Percentiles rank a stretch among this genome's conserved stretches.
Conservation (phyloP, 371 early-diverging fungal species). For the Dinochytrium kinnereticum region DNA sequence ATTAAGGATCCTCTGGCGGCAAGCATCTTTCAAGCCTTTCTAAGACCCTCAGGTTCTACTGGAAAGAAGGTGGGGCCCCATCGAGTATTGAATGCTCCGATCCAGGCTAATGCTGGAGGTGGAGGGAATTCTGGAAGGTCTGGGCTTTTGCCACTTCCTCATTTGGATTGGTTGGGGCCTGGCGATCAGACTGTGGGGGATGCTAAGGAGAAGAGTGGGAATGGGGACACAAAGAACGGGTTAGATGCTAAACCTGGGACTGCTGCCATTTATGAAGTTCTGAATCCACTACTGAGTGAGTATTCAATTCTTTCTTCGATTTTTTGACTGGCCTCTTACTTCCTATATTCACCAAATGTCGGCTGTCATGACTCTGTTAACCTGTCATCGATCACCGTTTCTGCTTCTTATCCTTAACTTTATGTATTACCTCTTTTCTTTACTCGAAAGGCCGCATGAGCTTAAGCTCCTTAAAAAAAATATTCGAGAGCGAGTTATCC, state of each 20-base stretch:
- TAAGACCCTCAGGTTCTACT: neutral
- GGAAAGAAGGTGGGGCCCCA: neutral
- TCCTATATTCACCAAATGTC: neutral
- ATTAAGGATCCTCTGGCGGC: neutral
- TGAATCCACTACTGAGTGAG: slow-evolving; percentile 14
- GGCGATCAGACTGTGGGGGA: neutral
- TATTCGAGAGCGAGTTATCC: slow-evolving; percentile 35
- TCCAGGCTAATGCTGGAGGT: neutral
- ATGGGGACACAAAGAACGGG: neutral
- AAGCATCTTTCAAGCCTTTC: neutral
- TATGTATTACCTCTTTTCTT: neutral
- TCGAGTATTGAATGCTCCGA: neutral
- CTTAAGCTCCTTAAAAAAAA: slow-evolving; percentile 16
- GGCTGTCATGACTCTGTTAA: neutral
- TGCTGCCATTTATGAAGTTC: slow-evolving; percentile 5
- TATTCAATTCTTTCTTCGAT: neutral
- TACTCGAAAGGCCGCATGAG: slow-evolving; percentile 34
- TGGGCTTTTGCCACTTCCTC: neutral
- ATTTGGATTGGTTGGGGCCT: neutral
- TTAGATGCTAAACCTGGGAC: neutral
- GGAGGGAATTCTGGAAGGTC: neutral
- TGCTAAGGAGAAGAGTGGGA: neutral
- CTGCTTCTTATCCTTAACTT: neutral
- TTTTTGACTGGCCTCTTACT: neutral
- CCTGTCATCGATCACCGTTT: slow-evolving; percentile 1